Evolutionary conservation across 2,329 filamentous ascomycete genomes (phyloP).

Genomic region (Trichoderma sp.): DNA sequence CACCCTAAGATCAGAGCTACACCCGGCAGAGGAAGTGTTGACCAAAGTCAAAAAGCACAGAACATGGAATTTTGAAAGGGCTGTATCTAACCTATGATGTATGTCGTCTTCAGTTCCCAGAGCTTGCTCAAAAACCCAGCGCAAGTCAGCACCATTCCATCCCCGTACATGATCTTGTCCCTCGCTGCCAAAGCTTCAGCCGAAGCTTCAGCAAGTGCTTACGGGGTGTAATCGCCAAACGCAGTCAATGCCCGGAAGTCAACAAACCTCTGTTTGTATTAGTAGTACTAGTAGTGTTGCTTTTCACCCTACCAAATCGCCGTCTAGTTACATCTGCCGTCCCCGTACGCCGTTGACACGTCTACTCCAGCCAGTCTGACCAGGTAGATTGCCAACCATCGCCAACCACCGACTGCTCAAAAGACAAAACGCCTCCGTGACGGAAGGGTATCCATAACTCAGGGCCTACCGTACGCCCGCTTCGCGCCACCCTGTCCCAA

Average conservation of each 20-base stretch:
- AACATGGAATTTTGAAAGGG: too few species aligned
- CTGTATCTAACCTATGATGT: conserved; percentile 11
- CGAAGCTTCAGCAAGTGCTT: conserved; percentile 8
- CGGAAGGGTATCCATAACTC: conserved; percentile 27
- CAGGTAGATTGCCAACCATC: conserved; percentile 11
- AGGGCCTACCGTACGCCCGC: conserved; percentile 28
- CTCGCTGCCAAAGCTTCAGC: conserved; percentile 3
- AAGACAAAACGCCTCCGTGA: conserved; percentile 27
- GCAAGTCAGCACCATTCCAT: too few species aligned
- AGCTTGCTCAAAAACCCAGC: neutral
- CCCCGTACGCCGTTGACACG: neutral
- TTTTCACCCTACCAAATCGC: neutral
- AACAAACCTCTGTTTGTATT: conserved; percentile 3
- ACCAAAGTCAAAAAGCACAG: too few species aligned
- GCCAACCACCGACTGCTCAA: conserved; percentile 2
- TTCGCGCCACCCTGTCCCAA: conserved; percentile 24
- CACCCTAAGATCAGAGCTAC: too few species aligned
- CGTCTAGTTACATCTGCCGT: conserved; percentile 1
- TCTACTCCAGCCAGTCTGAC: neutral
- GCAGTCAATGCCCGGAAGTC: neutral
- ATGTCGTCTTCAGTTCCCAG: neutral
- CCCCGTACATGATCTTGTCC: neutral
- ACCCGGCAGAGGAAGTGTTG: too few species aligned
- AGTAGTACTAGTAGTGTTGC: conserved; percentile 11
- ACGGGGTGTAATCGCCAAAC: conserved; percentile 3